phyloP scores from a whole-genome alignment of 1,284 basidiomycete genomes.

The Marasmius tenuissimus region DNA sequence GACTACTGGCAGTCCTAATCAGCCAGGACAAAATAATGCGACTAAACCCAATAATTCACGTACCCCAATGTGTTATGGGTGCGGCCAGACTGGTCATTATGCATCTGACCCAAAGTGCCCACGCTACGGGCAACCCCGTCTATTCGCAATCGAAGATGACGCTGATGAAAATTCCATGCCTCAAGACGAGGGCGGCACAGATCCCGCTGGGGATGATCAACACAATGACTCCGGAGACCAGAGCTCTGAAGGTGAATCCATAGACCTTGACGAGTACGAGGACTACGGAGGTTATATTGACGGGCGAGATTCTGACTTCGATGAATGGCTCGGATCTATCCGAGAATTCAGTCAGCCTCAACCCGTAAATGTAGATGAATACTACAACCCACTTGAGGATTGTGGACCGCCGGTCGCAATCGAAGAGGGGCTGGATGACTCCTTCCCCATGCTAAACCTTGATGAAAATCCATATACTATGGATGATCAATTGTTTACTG shows the following conservation, averaged over 20 bases:
- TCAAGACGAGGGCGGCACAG: conserved; percentile 3
- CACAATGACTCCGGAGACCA: neutral
- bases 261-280: neutral
- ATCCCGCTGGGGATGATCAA: neutral
- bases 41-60: neutral
- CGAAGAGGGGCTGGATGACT: neutral
- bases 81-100: neutral
- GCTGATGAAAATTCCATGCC: neutral
- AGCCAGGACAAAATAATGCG: too few species aligned
- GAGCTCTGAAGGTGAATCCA: neutral
- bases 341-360: neutral
- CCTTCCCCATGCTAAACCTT: neutral
- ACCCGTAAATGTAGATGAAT: neutral
- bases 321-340: neutral
- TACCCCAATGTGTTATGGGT: neutral
- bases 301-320: too few species aligned
- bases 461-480: neutral
- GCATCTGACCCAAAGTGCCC: conserved; percentile 16
- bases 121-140: conserved; percentile 16
- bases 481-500: neutral
- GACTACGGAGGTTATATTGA: neutral
- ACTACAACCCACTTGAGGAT: neutral
- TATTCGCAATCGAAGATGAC: neutral
- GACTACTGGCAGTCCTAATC: too few species aligned
- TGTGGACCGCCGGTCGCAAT: neutral